These are phyloP conservation scores for Pseudogymnoascus sp. DNA, from an alignment of 2,329 filamentous ascomycete genomes.

Conservation along the genomic window DNA sequence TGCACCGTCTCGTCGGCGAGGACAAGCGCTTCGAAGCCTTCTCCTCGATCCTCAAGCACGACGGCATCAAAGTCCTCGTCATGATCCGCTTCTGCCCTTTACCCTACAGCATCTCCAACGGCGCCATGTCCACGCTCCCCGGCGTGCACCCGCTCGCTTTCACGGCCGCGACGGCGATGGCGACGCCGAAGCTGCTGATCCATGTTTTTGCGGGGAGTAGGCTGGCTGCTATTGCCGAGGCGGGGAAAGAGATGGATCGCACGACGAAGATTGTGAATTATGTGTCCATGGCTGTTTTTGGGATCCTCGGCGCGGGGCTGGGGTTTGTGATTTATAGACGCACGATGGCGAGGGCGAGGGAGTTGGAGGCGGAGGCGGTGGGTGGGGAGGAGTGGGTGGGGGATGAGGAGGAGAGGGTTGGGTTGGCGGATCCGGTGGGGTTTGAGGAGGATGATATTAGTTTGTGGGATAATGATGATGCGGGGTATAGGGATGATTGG, in stretches of 20 bases:
- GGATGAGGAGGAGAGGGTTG: conserved; percentile 11
- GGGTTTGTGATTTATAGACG: conserved; percentile 78
- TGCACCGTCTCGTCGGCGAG: conserved; percentile 68
- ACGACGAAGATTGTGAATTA: conserved; percentile 78
- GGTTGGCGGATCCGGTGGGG: conserved; percentile 18
- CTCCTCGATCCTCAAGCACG: conserved; percentile 77
- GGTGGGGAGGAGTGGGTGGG: conserved; percentile 15
- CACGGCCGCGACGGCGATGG: conserved; percentile 71
- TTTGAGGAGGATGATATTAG: conserved; percentile 29
- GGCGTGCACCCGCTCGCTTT: conserved; percentile 72
- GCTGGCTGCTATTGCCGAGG: conserved; percentile 74
- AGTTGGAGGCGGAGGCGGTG: conserved; percentile 36
- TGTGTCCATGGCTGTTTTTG: conserved; percentile 65
- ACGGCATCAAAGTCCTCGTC: conserved; percentile 79
- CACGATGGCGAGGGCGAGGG: conserved; percentile 54
- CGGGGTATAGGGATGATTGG: conserved; percentile 25
- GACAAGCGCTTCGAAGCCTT: conserved; percentile 87
- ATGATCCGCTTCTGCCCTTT: conserved; percentile 90
- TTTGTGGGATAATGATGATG: conserved; percentile 26
- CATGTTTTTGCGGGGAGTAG: conserved; percentile 87
- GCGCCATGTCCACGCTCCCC: conserved; percentile 87
- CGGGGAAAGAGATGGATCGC: conserved; percentile 72
- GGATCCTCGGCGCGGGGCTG: conserved; percentile 62
- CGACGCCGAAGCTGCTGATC: conserved; percentile 79
- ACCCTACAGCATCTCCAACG: conserved; percentile 89